phyloP scores from a whole-genome alignment of 2,329 filamentous ascomycete genomes.

The Dactylella cylindrospora region DNA sequence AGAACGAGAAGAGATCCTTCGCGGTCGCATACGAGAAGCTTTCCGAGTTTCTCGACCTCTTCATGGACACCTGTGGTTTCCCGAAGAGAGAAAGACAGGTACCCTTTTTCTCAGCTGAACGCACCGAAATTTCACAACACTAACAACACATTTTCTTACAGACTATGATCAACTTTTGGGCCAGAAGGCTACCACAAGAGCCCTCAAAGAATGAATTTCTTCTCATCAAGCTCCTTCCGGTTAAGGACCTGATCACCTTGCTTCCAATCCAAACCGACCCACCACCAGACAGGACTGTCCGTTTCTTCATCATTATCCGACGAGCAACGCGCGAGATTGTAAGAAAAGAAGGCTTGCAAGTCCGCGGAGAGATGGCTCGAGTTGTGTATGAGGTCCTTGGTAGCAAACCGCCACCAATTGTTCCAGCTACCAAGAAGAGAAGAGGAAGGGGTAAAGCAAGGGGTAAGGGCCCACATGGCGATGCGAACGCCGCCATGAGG shows the following conservation, averaged over 20 bases:
- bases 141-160: conserved; percentile 21
- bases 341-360: conserved; percentile 36
- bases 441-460: conserved; percentile 39
- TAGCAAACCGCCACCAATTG: conserved; percentile 42
- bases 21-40: conserved; percentile 44
- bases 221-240: conserved; percentile 46
- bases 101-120: not conserved
- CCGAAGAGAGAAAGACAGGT: conserved; percentile 42
- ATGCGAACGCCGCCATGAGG: conserved; percentile 35
- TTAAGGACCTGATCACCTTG: conserved; percentile 44
- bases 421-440: conserved; percentile 42
- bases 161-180: conserved; percentile 45
- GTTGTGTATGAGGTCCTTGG: conserved; percentile 42
- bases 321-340: conserved; percentile 39
- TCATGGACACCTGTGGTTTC: conserved; percentile 47
- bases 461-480: conserved; percentile 32
- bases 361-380: conserved; percentile 41
- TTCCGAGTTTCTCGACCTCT: conserved; percentile 40
- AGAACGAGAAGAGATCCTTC: conserved; percentile 47
- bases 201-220: conserved; percentile 43
- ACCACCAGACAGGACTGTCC: conserved; percentile 44
- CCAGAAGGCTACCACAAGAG: conserved; percentile 40
- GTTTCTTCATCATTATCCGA: conserved; percentile 47
- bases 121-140: conserved; percentile 1
- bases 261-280: conserved; percentile 45